phyloP scores from a whole-genome alignment of 2,329 filamentous ascomycete species.

The Hypoxylon sp. region DNA sequence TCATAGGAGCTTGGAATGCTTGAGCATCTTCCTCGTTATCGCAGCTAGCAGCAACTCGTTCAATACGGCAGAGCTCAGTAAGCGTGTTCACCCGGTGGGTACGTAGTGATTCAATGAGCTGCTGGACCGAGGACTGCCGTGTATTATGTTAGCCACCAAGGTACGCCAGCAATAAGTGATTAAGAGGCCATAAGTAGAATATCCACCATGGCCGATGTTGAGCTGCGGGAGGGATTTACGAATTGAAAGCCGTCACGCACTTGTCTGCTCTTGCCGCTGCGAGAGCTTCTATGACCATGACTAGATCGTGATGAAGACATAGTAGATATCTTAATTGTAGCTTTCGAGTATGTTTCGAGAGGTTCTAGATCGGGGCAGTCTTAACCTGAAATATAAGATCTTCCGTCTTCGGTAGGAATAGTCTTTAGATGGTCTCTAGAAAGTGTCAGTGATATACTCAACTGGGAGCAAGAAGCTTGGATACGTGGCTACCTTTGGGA shows the following conservation, averaged over 20 bases:
- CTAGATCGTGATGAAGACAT: conserved; percentile 54
- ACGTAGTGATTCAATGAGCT: conserved; percentile 74
- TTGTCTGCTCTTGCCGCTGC: conserved; percentile 51
- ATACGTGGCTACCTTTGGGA: conserved; percentile 13
- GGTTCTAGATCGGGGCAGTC: conserved; percentile 2
- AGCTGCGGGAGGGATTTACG: conserved; percentile 42
- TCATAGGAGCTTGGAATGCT: conserved; percentile 75
- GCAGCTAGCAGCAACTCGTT: conserved; percentile 73
- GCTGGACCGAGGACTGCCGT: conserved; percentile 57
- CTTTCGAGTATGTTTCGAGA: neutral
- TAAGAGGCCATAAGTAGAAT: neutral
- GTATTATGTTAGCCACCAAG: conserved; percentile 13
- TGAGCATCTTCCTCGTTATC: conserved; percentile 71
- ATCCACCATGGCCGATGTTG: conserved; percentile 8
- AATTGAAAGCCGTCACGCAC: conserved; percentile 53
- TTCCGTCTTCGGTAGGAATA: conserved; percentile 7
- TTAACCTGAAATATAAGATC: neutral
- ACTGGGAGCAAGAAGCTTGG: neutral
- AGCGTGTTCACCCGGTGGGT: conserved; percentile 81
- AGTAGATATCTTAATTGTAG: conserved; percentile 13
- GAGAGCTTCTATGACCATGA: conserved; percentile 45
- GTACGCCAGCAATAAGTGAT: neutral
- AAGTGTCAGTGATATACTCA: conserved; percentile 7
- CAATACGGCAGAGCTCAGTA: conserved; percentile 79
- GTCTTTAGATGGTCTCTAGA: conserved; percentile 8